phyloP scores from a whole-genome alignment of 1,284 basidiomycete genomes.

The Fomitiporia mediterranea region DNA sequence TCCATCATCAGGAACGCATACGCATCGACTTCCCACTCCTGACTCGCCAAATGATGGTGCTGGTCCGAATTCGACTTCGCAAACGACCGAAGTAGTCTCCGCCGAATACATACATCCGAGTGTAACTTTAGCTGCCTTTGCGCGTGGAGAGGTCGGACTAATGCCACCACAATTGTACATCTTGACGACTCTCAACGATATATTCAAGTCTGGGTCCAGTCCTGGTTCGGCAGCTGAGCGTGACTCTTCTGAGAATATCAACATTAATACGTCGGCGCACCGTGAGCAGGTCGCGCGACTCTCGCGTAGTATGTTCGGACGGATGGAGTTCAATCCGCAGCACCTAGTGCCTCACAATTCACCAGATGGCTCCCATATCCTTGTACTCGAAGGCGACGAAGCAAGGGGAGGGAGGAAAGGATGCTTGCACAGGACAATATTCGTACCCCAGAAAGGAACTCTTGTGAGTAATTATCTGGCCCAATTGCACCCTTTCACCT shows the following conservation, averaged over 20 bases:
- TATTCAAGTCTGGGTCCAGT: conserved; percentile 37
- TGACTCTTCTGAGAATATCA: too few species aligned
- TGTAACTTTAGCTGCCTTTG: conserved; percentile 47
- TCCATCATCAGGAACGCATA: conserved; percentile 48
- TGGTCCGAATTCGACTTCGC: neutral
- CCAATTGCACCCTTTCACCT: conserved; percentile 29
- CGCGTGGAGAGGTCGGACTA: conserved; percentile 45
- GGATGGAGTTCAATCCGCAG: conserved; percentile 52
- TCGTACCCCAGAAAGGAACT: conserved; percentile 42
- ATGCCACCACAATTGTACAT: conserved; percentile 74
- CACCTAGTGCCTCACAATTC: conserved; percentile 32
- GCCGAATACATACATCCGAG: conserved; percentile 56
- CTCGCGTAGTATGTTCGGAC: conserved; percentile 52
- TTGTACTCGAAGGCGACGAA: conserved; percentile 68
- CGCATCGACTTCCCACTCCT: conserved; percentile 57
- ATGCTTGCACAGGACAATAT: conserved; percentile 48
- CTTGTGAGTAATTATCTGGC: conserved; percentile 22
- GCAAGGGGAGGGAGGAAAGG: conserved; percentile 54
- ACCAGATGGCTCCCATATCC: conserved; percentile 38
- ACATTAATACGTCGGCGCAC: conserved; percentile 39
- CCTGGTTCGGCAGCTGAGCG: too few species aligned
- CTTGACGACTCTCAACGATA: conserved; percentile 48
- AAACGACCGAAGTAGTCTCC: conserved; percentile 49
- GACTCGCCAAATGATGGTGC: conserved; percentile 63
- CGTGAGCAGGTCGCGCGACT: conserved; percentile 41